Conservation (phyloP, 2,329 filamentous ascomycete genomes). For the Pestalotiopsis sp. region DNA sequence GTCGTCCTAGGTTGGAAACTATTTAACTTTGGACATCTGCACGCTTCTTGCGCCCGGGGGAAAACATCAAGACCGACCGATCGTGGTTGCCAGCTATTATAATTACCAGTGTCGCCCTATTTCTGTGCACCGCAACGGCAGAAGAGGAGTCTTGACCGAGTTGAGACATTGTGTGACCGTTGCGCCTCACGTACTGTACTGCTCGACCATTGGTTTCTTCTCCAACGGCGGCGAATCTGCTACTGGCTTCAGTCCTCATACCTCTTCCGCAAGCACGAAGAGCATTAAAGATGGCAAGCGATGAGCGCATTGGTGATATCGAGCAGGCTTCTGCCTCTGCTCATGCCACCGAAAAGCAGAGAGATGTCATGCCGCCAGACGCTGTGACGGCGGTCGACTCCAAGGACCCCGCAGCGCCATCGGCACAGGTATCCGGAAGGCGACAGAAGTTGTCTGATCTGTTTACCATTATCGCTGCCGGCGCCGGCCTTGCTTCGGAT, state of each 20-base stretch:
- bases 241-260: neutral
- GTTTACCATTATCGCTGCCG: slow-evolving; percentile 13
- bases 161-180: neutral
- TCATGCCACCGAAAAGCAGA: neutral
- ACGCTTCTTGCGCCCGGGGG: neutral
- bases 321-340: slow-evolving; percentile 9
- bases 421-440: slow-evolving; percentile 9
- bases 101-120: neutral
- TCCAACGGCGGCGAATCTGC: neutral
- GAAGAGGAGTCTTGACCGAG: neutral
- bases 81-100: neutral
- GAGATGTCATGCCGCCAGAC: neutral
- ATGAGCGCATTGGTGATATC: neutral
- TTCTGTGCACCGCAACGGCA: neutral
- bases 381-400: neutral
- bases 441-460: slow-evolving; percentile 10
- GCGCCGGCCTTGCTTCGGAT: slow-evolving; percentile 9
- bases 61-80: neutral
- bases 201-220: neutral
- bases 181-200: neutral
- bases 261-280: neutral
- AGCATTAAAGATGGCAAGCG: neutral
- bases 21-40: neutral
- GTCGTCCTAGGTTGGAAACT: neutral
- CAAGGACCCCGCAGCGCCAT: slow-evolving; percentile 8